Evolutionary conservation across 805 yeast species (phyloP), one percentile per base, ranked within the genome.

Genomic region (Yamadazyma takamatsuzukensis): DNA sequence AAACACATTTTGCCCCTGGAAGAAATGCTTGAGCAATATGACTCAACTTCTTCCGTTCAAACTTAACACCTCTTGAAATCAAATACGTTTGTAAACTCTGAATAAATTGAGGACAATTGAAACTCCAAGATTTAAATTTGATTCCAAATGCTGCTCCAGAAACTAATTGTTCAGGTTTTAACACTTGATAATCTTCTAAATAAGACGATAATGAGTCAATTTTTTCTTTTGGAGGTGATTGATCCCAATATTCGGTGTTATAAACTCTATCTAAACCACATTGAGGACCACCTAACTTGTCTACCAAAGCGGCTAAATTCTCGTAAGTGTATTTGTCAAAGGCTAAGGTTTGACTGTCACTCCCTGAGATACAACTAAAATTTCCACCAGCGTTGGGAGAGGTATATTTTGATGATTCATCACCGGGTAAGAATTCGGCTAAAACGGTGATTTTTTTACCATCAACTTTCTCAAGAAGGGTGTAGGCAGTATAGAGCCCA

Each of bases 371-470:
- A 27, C 64, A 42, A 13, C 59, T 54, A 40, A 68, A 53, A 53
- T 56, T 45, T 6, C 62, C 62, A 5, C 69, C 71, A 0, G 95
- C 95, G 74, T 82, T 81, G 0, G 95, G 95, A 0, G 89, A 81
- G 1, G 95, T 78, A 54, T 80, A 85, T 30, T 74, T 65, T 36
- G 74, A 74, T 4, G 87, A 77, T 43, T 76, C 81, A 48, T 85
- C 95, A 4, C 94, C 95, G 3, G 95, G 94, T 23, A 80, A 54
- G 45, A 70, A 73, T 48, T 81, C 74, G 6, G 85, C 90, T 13
- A 80, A 45, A 2, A 84, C 70, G 4, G 74, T 65, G 40, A 85
- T 71, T 5, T 71, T 56, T 1, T 50, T 34, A 1, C 72, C 64
- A 0, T 50, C 36, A 7, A 68, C 57, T 2, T 65, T 56, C 16